phyloP scores from a whole-genome alignment of 2,329 filamentous ascomycete species.

The Thermoascus crustaceus region DNA sequence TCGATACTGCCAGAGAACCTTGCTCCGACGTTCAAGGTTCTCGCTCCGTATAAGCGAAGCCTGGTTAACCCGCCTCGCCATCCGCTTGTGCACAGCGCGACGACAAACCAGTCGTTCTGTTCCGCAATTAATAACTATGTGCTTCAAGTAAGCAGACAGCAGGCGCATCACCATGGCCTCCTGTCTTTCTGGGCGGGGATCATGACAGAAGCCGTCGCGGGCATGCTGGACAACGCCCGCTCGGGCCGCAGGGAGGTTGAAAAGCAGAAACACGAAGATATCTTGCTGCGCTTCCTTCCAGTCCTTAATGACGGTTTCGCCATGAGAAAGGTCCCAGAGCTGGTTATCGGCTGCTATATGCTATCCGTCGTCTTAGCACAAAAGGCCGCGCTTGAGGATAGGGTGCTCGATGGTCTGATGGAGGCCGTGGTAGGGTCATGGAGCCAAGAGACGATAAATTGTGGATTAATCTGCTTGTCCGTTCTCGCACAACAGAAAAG shows the following conservation, averaged over 20 bases:
- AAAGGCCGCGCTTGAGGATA: conserved; percentile 71
- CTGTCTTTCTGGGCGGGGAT: conserved; percentile 88
- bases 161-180: conserved; percentile 67
- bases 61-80: conserved; percentile 69
- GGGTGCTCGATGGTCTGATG: conserved; percentile 78
- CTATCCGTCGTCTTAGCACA: conserved; percentile 76
- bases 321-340: conserved; percentile 65
- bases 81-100: conserved; percentile 74
- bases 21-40: conserved; percentile 69
- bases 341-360: conserved; percentile 87
- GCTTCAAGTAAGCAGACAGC: conserved; percentile 61
- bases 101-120: conserved; percentile 69
- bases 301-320: conserved; percentile 70
- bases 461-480: conserved; percentile 70
- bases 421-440: conserved; percentile 74
- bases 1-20: conserved; percentile 73
- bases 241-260: conserved; percentile 71
- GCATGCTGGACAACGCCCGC: conserved; percentile 67
- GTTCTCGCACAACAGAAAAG: conserved; percentile 74
- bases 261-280: conserved; percentile 68
- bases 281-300: conserved; percentile 60
- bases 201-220: conserved; percentile 74
- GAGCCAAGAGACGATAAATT: conserved; percentile 61
- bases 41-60: conserved; percentile 76
- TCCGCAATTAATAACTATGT: conserved; percentile 70